phyloP scores from a whole-genome alignment of 164 flowering plant species.

The Magnolia officinalis region DNA sequence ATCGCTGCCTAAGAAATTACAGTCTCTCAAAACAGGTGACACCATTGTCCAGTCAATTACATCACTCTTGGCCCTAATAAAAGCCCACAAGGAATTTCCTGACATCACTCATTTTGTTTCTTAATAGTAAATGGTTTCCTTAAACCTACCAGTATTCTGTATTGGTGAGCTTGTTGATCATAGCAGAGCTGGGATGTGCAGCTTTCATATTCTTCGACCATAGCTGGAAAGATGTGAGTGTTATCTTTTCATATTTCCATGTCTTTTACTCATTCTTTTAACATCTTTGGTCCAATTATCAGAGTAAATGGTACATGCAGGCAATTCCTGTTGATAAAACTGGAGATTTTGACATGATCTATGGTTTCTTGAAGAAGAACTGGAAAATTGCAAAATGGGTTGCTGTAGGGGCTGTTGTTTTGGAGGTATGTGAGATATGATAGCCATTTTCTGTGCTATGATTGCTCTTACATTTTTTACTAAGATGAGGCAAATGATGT shows the following conservation, averaged over 20 bases:
- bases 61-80: no score
- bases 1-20: no score
- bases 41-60: no score
- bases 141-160: conserved; percentile 60
- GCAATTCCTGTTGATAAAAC: conserved; percentile 74
- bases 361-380: conserved; percentile 62
- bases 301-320: conserved; percentile 29
- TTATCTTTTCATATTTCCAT: not conserved
- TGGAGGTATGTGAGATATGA: conserved; percentile 51
- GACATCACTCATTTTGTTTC: not conserved
- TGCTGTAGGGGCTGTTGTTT: conserved; percentile 76
- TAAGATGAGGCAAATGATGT: not conserved
- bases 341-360: conserved; percentile 77
- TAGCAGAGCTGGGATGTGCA: conserved; percentile 77
- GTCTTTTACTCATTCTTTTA: not conserved
- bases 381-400: conserved; percentile 89
- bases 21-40: no score
- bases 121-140: conserved; percentile 36
- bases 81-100: no score
- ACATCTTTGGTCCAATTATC: conserved; percentile 6
- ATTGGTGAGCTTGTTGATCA: conserved; percentile 66
- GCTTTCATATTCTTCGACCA: conserved; percentile 89
- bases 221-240: conserved; percentile 77
- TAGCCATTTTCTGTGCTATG: not conserved
- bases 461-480: not conserved